These are phyloP conservation scores for Babesia bigemina DNA, from an alignment of 169 alveolate species.

Conservation along the genomic window DNA sequence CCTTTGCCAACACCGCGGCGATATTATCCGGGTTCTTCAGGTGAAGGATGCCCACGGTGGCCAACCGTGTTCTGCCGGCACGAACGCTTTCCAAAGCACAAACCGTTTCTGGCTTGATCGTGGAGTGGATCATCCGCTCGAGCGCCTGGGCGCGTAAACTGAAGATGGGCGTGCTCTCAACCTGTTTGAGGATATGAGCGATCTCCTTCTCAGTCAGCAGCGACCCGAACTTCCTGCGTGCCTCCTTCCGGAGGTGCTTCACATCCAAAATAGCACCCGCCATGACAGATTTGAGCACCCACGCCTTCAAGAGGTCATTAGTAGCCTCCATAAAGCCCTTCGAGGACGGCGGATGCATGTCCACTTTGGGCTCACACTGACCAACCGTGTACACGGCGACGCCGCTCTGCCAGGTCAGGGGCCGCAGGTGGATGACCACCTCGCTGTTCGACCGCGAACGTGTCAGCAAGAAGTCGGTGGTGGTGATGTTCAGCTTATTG, in stretches of 20 bases:
- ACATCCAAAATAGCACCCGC: conserved; percentile 60
- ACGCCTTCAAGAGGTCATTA: conserved; percentile 76
- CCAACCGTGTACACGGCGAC: conserved; percentile 83
- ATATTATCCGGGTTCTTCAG: conserved; percentile 70
- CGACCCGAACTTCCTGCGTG: conserved; percentile 75
- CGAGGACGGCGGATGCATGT: conserved; percentile 79
- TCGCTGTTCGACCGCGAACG: conserved; percentile 53
- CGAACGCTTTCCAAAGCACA: conserved; percentile 83
- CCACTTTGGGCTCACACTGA: conserved; percentile 86
- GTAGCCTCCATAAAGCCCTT: conserved; percentile 71
- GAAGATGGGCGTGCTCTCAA: conserved; percentile 61
- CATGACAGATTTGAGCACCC: conserved; percentile 75
- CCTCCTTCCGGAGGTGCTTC: conserved; percentile 73
- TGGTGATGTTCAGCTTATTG: conserved; percentile 42
- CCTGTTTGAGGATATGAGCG: conserved; percentile 71
- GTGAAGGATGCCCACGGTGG: conserved; percentile 75
- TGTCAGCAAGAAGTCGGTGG: conserved; percentile 74
- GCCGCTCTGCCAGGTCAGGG: conserved; percentile 55
- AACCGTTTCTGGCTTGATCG: conserved; percentile 80
- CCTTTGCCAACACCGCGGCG: conserved; percentile 33
- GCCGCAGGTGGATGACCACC: conserved; percentile 48
- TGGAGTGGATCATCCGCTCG: conserved; percentile 76
- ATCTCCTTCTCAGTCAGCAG: conserved; percentile 77
- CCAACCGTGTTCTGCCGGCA: conserved; percentile 74
- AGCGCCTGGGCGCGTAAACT: conserved; percentile 65